phyloP scores from a whole-genome alignment of 495 filamentous ascomycete genomes.

The Tetracladium setigerum region DNA sequence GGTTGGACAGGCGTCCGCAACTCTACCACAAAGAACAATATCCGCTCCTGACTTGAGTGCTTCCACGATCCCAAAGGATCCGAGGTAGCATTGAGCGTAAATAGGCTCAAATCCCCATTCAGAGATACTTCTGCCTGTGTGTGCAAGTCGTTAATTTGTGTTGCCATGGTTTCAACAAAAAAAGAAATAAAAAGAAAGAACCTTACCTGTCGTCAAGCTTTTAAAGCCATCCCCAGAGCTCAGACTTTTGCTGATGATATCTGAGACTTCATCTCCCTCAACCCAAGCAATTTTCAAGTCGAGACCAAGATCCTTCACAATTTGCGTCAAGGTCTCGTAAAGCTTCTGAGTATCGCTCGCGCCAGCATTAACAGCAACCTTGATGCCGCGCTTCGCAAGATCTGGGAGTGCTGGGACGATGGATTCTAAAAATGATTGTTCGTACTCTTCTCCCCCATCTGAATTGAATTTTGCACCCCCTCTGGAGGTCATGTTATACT shows the following conservation, averaged over 20 bases:
- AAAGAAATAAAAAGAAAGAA: too few relatives aligned
- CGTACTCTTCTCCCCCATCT: constrained; percentile 36
- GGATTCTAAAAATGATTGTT: constrained; percentile 44
- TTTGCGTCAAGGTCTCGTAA: constrained; percentile 34
- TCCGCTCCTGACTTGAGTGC: constrained; percentile 45
- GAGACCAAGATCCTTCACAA: constrained; percentile 23
- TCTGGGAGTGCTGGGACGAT: constrained; percentile 43
- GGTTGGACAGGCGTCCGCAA: constrained; percentile 45
- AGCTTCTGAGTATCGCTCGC: constrained; percentile 42
- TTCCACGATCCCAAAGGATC: constrained; percentile 39
- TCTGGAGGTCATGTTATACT: constrained; percentile 20
- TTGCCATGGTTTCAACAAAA: too few relatives aligned
- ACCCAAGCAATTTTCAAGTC: constrained; percentile 39
- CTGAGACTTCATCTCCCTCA: constrained; percentile 31
- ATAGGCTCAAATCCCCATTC: constrained; percentile 46
- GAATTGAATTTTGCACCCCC: constrained; percentile 3
- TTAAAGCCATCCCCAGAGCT: too few relatives aligned
- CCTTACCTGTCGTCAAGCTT: too few relatives aligned
- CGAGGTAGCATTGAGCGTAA: constrained; percentile 45
- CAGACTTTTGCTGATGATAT: too few relatives aligned
- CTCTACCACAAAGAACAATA: constrained; percentile 50
- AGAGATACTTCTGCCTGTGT: too few relatives aligned
- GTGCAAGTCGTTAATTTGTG: too few relatives aligned
- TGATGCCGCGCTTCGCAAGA: constrained; percentile 44
- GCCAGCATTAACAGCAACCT: constrained; percentile 52